phyloP scores from a whole-genome alignment of 2,329 filamentous ascomycete genomes.

The Stachybotrys echinatus region DNA sequence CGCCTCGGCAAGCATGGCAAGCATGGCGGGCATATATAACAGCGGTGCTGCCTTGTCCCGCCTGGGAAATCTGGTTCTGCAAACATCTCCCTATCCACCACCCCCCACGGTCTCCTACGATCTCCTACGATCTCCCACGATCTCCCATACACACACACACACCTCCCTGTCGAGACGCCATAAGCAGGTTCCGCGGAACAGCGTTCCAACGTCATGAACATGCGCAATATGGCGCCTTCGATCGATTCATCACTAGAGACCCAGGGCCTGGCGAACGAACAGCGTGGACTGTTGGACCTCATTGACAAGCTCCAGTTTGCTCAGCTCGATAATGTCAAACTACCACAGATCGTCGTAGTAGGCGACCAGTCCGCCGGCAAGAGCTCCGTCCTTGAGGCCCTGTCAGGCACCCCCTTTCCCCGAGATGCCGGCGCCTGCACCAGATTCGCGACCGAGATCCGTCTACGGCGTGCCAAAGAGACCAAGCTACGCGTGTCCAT shows the following conservation, averaged over 20 bases:
- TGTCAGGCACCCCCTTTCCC: constrained; percentile 57
- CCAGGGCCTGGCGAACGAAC: constrained; percentile 46
- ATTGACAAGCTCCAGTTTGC: constrained; percentile 50
- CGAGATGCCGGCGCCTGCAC: constrained; percentile 56
- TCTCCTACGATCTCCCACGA: no score
- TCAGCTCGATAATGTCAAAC: constrained; percentile 45
- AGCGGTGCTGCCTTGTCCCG: no score
- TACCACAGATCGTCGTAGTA: constrained; percentile 59
- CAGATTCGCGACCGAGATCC: constrained; percentile 55
- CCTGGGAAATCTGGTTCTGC: no score
- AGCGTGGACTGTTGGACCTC: constrained; percentile 51
- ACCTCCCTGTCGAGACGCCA: not conserved
- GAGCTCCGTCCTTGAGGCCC: constrained; percentile 58
- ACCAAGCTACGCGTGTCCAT: constrained; percentile 44
- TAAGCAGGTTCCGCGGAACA: no score
- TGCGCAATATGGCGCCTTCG: constrained; percentile 30
- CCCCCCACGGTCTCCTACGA: no score
- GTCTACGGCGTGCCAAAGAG: constrained; percentile 43
- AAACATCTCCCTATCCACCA: no score
- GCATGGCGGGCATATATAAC: no score
- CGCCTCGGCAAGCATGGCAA: no score
- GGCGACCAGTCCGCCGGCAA: constrained; percentile 62
- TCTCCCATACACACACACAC: no score
- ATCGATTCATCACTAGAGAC: constrained; percentile 44
- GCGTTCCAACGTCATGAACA: constrained; percentile 12